Percentiles rank a stretch among this genome's conserved stretches.
Evolutionary conservation across 192 early-diverging fungal species (phyloP).

Genomic region (Linnemannia schmuckeri): DNA sequence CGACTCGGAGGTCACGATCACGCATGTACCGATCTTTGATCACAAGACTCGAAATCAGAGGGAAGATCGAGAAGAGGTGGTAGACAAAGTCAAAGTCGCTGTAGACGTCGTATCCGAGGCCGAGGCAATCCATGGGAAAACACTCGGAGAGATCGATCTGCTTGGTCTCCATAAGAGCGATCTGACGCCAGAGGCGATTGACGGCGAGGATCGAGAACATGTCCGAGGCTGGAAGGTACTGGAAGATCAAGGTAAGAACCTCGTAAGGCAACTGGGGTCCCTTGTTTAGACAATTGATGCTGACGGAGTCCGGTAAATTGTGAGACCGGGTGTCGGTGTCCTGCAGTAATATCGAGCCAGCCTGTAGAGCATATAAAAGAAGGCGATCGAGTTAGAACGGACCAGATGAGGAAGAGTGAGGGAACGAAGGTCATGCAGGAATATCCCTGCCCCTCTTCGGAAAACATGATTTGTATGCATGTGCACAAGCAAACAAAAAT

Average conservation of each 20-base stretch:
- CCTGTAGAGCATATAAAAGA: neutral
- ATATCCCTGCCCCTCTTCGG: neutral
- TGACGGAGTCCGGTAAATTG: slow-evolving; percentile 7
- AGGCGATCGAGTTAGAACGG: neutral
- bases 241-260: slow-evolving; percentile 38
- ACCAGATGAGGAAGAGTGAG: neutral
- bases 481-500: neutral
- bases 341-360: neutral
- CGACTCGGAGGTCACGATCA: slow-evolving; percentile 44
- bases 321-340: neutral
- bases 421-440: neutral
- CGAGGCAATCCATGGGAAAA: slow-evolving; percentile 44
- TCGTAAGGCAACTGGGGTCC: slow-evolving; percentile 39
- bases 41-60: slow-evolving; percentile 42
- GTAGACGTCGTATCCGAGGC: slow-evolving; percentile 38
- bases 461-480: neutral
- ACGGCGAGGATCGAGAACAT: slow-evolving; percentile 46
- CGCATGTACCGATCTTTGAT: slow-evolving; percentile 52
- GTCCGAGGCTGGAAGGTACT: slow-evolving; percentile 41
- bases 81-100: slow-evolving; percentile 54
- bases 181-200: slow-evolving; percentile 44
- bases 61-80: slow-evolving; percentile 50
- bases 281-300: neutral
- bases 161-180: slow-evolving; percentile 38
- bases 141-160: slow-evolving; percentile 50